Conservation (phyloP, 352 stramenopile species). For the Phytopythium sindhum region DNA sequence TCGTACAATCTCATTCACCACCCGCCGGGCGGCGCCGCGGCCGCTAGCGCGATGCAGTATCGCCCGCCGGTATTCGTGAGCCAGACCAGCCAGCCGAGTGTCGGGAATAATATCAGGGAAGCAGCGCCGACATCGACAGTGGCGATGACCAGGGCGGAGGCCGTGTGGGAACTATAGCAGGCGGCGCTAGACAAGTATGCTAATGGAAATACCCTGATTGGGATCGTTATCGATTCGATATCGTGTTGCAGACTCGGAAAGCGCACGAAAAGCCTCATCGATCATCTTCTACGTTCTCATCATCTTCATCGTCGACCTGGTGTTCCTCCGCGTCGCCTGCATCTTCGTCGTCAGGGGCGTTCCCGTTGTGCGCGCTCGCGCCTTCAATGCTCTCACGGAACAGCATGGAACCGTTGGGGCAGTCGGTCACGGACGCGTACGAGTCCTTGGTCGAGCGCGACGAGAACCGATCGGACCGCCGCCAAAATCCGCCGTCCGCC, state of each 20-base stretch:
- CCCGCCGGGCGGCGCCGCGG: constrained; percentile 22
- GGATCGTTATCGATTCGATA: background rate
- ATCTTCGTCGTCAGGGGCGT: background rate
- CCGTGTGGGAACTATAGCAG: constrained; percentile 68
- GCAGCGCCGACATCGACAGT: background rate
- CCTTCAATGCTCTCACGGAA: constrained; percentile 22
- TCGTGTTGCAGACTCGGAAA: background rate
- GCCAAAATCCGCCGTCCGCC: background rate
- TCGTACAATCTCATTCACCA: constrained; percentile 74
- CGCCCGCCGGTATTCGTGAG: constrained; percentile 52
- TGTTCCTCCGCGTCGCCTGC: constrained; percentile 6
- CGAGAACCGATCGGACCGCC: constrained; percentile 12
- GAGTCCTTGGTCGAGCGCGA: constrained; percentile 23
- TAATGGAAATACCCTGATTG: background rate
- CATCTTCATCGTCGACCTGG: constrained; percentile 1
- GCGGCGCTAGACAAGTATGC: background rate
- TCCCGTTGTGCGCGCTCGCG: background rate
- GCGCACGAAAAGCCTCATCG: background rate
- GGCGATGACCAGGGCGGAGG: constrained; percentile 37
- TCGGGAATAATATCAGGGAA: background rate
- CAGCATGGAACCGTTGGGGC: constrained; percentile 13
- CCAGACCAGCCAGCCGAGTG: constrained; percentile 5
- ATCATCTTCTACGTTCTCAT: constrained; percentile 2
- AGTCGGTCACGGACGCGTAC: constrained; percentile 21
- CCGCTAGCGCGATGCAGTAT: constrained; percentile 25